Percentiles rank a stretch among this genome's conserved stretches.
phyloP scores from a whole-genome alignment of 2,329 filamentous ascomycete species.

The Hypomyces rosellus region DNA sequence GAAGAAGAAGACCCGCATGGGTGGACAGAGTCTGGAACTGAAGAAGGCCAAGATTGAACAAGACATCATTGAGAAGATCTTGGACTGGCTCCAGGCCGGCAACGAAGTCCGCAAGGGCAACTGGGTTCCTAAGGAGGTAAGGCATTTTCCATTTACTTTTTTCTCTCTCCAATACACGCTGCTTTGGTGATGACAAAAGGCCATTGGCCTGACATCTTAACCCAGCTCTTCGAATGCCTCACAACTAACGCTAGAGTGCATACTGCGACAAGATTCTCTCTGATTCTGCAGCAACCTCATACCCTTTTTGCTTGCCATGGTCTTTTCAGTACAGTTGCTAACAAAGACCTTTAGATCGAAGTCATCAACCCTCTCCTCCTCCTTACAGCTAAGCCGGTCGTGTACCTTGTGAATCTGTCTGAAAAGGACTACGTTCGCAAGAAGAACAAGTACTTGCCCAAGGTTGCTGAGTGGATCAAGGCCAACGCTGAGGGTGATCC shows the following conservation, averaged over 20 bases:
- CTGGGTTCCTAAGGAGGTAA: slow-evolving; percentile 94
- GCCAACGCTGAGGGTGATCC: slow-evolving; percentile 80
- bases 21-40: slow-evolving; percentile 92
- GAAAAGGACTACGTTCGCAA: slow-evolving; percentile 96
- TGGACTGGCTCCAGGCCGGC: slow-evolving; percentile 75
- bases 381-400: slow-evolving; percentile 91
- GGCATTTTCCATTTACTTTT: slow-evolving; percentile 28
- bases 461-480: slow-evolving; percentile 94
- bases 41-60: slow-evolving; percentile 96
- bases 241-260: slow-evolving; percentile 67
- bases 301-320: slow-evolving; percentile 10
- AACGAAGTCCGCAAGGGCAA: slow-evolving; percentile 89
- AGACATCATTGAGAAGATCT: slow-evolving; percentile 84
- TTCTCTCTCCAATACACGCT: slow-evolving; percentile 10
- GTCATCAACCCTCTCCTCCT: slow-evolving; percentile 96
- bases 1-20: slow-evolving; percentile 89
- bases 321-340: background rate
- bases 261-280: slow-evolving; percentile 79
- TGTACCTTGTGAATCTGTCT: slow-evolving; percentile 93
- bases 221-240: slow-evolving; percentile 99
- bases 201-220: slow-evolving; percentile 91
- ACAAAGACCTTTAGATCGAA: slow-evolving; percentile 62
- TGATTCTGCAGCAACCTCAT: slow-evolving; percentile 42
- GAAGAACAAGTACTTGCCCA: slow-evolving; percentile 98
- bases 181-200: slow-evolving; percentile 95